phyloP scores from a whole-genome alignment of 2,329 filamentous ascomycete species.

The Penicillium sp. region DNA sequence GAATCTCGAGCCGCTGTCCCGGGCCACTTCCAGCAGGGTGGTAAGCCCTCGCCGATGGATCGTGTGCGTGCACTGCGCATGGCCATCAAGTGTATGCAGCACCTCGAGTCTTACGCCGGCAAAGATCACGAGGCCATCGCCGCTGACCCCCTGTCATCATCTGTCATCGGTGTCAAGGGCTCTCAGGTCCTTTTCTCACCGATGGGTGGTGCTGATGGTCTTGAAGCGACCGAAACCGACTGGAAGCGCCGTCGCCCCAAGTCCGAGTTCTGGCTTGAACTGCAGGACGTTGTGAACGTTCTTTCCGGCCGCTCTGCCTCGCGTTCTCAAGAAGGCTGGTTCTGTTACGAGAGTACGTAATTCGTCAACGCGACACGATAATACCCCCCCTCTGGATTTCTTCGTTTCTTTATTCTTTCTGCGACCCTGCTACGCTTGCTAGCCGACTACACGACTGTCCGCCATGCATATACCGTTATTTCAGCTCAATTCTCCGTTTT shows the following conservation, averaged over 20 bases:
- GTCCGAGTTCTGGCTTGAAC: constrained; percentile 79
- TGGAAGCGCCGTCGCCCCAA: constrained; percentile 88
- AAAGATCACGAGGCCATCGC: constrained; percentile 70
- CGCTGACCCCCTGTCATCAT: constrained; percentile 71
- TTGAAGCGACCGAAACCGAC: constrained; percentile 87
- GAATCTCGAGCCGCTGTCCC: constrained; percentile 90
- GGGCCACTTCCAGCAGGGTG: constrained; percentile 92
- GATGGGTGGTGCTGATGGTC: constrained; percentile 64
- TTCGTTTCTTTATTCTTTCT: neutral
- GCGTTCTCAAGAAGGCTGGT: constrained; percentile 30
- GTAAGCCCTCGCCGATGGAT: constrained; percentile 93
- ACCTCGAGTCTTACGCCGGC: constrained; percentile 77
- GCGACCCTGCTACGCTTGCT: neutral
- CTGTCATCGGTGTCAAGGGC: constrained; percentile 91
- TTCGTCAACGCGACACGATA: constrained; percentile 6
- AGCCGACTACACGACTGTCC: neutral
- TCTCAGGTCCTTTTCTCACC: constrained; percentile 85
- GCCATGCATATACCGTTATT: neutral
- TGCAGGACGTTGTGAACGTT: constrained; percentile 83
- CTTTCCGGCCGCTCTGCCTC: constrained; percentile 70
- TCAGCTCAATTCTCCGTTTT: neutral
- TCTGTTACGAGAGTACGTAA: constrained; percentile 37
- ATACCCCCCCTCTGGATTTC: neutral
- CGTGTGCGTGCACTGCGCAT: constrained; percentile 88
- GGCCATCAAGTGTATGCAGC: constrained; percentile 91